Percentiles rank a stretch among this genome's conserved stretches.
Evolutionary conservation across 2,329 filamentous ascomycete species (phyloP).

Genomic region (Pyrenochaeta sp.): DNA sequence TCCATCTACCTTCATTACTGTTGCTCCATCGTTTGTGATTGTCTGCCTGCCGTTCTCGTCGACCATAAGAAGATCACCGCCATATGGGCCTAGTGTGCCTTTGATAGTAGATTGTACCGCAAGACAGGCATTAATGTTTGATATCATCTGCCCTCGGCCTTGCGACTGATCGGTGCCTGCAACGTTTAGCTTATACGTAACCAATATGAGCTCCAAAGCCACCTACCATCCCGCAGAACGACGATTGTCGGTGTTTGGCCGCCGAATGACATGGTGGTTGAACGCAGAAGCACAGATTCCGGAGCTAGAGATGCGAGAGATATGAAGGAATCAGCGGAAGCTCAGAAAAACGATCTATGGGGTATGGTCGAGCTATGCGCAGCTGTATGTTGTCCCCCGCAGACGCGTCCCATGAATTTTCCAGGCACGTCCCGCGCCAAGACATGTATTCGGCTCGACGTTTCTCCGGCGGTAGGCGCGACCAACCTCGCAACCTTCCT

Average conservation of each 20-base stretch:
- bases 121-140: slow-evolving; percentile 98
- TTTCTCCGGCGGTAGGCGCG: slow-evolving; percentile 21
- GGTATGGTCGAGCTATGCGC: slow-evolving; percentile 30
- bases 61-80: slow-evolving; percentile 93
- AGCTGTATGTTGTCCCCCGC: slow-evolving; percentile 36
- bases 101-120: slow-evolving; percentile 96
- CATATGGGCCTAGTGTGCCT: slow-evolving; percentile 94
- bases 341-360: slow-evolving; percentile 10
- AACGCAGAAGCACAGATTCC: slow-evolving; percentile 8
- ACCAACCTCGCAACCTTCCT: slow-evolving; percentile 20
- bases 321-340: slow-evolving; percentile 2
- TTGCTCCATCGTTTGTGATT: slow-evolving; percentile 98
- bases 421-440: slow-evolving; percentile 28
- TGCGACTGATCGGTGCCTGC: slow-evolving; percentile 96
- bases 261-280: slow-evolving; percentile 84
- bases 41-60: slow-evolving; percentile 96
- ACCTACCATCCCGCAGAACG: slow-evolving; percentile 94
- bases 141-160: slow-evolving; percentile 94
- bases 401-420: slow-evolving; percentile 44
- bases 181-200: slow-evolving; percentile 28
- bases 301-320: background rate
- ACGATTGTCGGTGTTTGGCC: slow-evolving; percentile 98
- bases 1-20: slow-evolving; percentile 88
- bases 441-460: slow-evolving; percentile 12
- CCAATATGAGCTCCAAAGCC: slow-evolving; percentile 28